phyloP scores from a whole-genome alignment of 331 rosid species.

The Quercus phellos region DNA sequence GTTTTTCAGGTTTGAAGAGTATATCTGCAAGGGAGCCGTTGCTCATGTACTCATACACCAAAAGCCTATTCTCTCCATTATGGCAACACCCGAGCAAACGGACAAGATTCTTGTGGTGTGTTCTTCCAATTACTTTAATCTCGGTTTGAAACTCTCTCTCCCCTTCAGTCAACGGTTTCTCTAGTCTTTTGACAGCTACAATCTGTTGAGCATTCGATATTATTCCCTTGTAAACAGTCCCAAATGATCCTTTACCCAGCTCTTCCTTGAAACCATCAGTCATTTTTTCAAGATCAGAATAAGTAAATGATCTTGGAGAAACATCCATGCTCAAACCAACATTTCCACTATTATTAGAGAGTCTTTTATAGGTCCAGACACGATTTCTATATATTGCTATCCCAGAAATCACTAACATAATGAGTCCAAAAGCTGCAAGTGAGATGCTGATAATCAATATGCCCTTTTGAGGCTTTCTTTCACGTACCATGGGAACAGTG shows the following conservation, averaged over 20 bases:
- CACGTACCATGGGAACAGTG: neutral
- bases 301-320: constrained; percentile 30
- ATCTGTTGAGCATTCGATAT: neutral
- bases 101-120: constrained; percentile 29
- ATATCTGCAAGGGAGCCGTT: constrained; percentile 44
- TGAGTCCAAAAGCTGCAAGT: neutral
- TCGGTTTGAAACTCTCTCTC: constrained; percentile 27
- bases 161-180: constrained; percentile 9
- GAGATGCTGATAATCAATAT: neutral
- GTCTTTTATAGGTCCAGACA: neutral
- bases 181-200: neutral
- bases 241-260: neutral
- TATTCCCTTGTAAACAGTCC: neutral
- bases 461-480: neutral
- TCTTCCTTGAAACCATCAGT: neutral
- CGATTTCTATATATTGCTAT: neutral
- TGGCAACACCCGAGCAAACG: constrained; percentile 29
- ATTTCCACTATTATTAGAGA: constrained; percentile 7
- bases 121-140: constrained; percentile 16
- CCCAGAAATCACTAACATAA: neutral
- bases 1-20: constrained; percentile 22
- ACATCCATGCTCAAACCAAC: constrained; percentile 30
- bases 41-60: constrained; percentile 56
- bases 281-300: constrained; percentile 15
- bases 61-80: constrained; percentile 41